Evolutionary conservation across 2,329 filamentous ascomycete species (phyloP), one percentile per base, ranked within the genome.

Genomic region (Penicillium sp.): DNA sequence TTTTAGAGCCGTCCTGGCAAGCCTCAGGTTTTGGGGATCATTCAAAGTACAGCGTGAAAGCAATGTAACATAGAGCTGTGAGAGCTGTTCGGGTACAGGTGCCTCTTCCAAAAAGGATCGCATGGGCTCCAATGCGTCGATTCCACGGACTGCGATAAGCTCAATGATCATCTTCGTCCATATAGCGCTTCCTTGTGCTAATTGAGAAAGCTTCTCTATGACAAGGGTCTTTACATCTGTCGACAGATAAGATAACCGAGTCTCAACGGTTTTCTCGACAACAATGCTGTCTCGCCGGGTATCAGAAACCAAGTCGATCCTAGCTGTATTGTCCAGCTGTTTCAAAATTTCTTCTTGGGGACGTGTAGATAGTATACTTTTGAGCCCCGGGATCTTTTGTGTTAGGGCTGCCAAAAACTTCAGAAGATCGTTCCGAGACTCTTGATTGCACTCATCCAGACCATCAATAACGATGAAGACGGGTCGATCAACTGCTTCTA

Each of bases 121-220:
- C 35, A 52, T 52, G 8, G 56, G 52, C 51, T 56, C 20, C 33
- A 59, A 18, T 20, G 56, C 53, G 24, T 33, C 57, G 23, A 62
- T 60, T 47, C 52, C 51, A 24, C 56, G 50, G 30, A 59, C 28
- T 40, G 61, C n/a, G 43, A 63, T 63, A 35, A 61, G 59, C 45
- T 62, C 52, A 51, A 60, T 42, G 26, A 60, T 52, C 56, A 61
- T 60, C 54, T 62, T 60, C 20, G 54, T 53, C 61, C 58, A 63
- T 53, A 63, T 63, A 18, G 60, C 60, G 28, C 56, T 60, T 50
- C 56, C 61, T 55, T 58, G 51, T 8, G 59, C 60, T 53, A 61
- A 58, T 30, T 12, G 21, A 42, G 61, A 63, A 28, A 62, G 47
- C 48, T 40, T 58, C 35, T 61, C 56, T 45, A 52, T 58, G 18